phyloP scores from a whole-genome alignment of 2,329 filamentous ascomycete genomes.

The Phyllosticta capitalensis region DNA sequence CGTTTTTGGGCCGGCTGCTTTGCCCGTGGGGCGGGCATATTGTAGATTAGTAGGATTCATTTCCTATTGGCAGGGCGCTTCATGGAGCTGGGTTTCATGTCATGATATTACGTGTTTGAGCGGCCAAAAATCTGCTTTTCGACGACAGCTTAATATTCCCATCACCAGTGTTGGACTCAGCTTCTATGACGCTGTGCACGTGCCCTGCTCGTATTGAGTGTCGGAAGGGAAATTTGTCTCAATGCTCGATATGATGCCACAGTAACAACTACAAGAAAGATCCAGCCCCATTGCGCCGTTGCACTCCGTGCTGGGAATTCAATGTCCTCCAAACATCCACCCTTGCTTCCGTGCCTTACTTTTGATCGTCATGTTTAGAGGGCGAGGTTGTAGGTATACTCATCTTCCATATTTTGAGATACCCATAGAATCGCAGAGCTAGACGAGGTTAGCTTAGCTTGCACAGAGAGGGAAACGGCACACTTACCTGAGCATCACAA shows the following conservation, averaged over 20 bases:
- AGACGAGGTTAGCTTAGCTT: slow-evolving; percentile 16
- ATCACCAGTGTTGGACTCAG: neutral
- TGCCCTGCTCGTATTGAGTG: neutral
- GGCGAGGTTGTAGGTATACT: slow-evolving; percentile 61
- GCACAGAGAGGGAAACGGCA: neutral
- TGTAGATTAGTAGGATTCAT: slow-evolving; percentile 10
- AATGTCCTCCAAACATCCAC: neutral
- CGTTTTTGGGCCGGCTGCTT: neutral
- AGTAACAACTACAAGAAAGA: neutral
- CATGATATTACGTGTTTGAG: neutral
- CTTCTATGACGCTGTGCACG: neutral
- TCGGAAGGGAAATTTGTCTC: neutral
- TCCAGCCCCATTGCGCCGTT: neutral
- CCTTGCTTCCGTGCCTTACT: neutral
- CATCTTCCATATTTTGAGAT: slow-evolving; percentile 63
- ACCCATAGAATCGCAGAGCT: slow-evolving; percentile 59
- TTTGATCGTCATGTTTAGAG: slow-evolving; percentile 33
- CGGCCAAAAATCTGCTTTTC: neutral
- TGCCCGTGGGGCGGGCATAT: slow-evolving; percentile 1
- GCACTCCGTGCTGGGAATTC: neutral
- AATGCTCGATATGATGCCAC: neutral
- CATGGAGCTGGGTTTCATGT: neutral
- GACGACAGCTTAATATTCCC: neutral
- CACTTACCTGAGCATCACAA: slow-evolving; percentile 59
- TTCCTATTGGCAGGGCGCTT: neutral